A percentile compares a stretch with the other conserved stretches of the same genome.
Evolutionary conservation across 305 asterid species (phyloP).

Genomic region (Vinca major): DNA sequence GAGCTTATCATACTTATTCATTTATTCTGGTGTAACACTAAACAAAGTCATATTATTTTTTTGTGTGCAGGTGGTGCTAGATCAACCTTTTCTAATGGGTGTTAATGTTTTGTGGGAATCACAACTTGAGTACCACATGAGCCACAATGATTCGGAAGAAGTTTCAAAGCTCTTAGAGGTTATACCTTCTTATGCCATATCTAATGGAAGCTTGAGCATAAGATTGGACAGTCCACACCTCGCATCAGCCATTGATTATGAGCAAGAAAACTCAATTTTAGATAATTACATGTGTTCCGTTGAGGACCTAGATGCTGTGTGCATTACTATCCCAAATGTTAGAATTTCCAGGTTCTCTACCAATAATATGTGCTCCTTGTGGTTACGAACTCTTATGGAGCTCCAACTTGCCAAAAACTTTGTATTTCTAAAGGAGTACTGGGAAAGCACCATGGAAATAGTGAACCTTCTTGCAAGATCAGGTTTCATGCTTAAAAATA

Average conservation of each 20-base stretch:
- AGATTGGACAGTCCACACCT: slow-evolving; percentile 51
- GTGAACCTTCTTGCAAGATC: slow-evolving; percentile 75
- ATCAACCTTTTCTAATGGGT: slow-evolving; percentile 88
- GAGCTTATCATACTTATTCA: neutral
- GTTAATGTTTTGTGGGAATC: slow-evolving; percentile 95
- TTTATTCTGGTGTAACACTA: neutral
- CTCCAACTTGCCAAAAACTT: slow-evolving; percentile 71
- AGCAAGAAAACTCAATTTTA: slow-evolving; percentile 37
- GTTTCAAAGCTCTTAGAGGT: slow-evolving; percentile 79
- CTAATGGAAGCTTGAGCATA: slow-evolving; percentile 64
- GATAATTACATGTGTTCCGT: slow-evolving; percentile 50
- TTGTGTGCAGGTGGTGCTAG: slow-evolving; percentile 74
- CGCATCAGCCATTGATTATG: slow-evolving; percentile 38
- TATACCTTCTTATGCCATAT: slow-evolving; percentile 64
- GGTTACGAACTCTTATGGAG: slow-evolving; percentile 78
- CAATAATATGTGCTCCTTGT: slow-evolving; percentile 42
- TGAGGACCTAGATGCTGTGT: slow-evolving; percentile 69
- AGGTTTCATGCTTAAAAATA: slow-evolving; percentile 48
- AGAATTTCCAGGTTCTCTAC: slow-evolving; percentile 57
- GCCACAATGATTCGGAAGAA: slow-evolving; percentile 86
- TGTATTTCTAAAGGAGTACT: slow-evolving; percentile 64
- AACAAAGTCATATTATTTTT: slow-evolving; percentile 17
- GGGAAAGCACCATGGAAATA: slow-evolving; percentile 64
- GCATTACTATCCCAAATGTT: slow-evolving; percentile 59
- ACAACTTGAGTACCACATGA: slow-evolving; percentile 78